Evolutionary conservation across 2,329 filamentous ascomycete species (phyloP).

Genomic region (Claviceps sp.): DNA sequence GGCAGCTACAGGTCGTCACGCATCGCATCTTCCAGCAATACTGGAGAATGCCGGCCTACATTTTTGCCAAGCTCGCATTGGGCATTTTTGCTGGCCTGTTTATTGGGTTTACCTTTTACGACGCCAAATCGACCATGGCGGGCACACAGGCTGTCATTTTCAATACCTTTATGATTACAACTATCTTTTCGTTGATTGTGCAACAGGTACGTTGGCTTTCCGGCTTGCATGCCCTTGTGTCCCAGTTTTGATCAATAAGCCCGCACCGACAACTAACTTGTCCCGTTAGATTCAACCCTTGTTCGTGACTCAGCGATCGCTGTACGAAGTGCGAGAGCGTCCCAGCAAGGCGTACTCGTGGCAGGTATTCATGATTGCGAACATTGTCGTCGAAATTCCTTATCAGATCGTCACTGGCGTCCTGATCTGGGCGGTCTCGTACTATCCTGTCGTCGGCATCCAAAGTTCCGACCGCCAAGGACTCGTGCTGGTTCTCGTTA

Average conservation of each 20-base stretch:
- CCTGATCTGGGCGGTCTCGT: constrained; percentile 51
- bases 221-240: too few species aligned
- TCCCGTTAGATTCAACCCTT: constrained; percentile 42
- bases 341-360: constrained; percentile 65
- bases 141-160: constrained; percentile 69
- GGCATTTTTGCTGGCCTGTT: constrained; percentile 50
- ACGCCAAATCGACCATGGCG: constrained; percentile 38
- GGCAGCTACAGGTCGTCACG: constrained; percentile 53
- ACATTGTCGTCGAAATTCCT: constrained; percentile 59
- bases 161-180: constrained; percentile 60
- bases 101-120: constrained; percentile 61
- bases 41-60: constrained; percentile 68
- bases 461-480: constrained; percentile 42
- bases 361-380: constrained; percentile 58
- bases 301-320: constrained; percentile 57
- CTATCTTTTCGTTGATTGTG: constrained; percentile 59
- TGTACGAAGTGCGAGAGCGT: constrained; percentile 68
- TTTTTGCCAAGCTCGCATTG: constrained; percentile 58
- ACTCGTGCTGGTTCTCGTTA: constrained; percentile 50
- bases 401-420: constrained; percentile 54
- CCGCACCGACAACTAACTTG: too few species aligned
- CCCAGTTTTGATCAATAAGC: too few species aligned
- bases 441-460: constrained; percentile 45
- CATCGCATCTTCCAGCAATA: constrained; percentile 67
- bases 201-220: constrained; percentile 33